Base-by-base conservation (phyloP, 2,329 filamentous ascomycete genomes). In the Claviceps digitariae region DNA sequence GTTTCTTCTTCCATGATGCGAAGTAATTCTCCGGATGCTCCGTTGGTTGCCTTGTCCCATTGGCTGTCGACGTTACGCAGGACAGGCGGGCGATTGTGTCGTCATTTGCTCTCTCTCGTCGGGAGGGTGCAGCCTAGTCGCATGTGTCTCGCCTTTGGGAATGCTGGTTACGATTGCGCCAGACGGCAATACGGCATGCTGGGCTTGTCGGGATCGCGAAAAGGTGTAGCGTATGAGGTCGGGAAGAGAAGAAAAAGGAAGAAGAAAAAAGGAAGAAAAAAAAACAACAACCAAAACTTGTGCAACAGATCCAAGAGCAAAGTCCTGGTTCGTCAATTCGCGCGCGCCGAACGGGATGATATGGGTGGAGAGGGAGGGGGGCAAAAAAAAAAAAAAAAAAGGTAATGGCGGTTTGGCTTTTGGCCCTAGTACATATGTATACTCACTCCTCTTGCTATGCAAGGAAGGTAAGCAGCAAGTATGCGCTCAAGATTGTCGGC, bases 41-140 rank as follows among this genome's bases (percentile, higher is more conserved):
- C 67, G 41, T 23, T n/a, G 36, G 44, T 41, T 25, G 21, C 36
- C 27, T 29, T 1, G 12, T 66, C 62, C 61, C 62, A 65, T 65
- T 65, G 63, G 64, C 46, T 52, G 46, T 52, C 25, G 52, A 57
- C 58, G 63, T 66, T 66, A 65, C 63, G 62, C 63, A 65, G 59
- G 58, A 59, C 56, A 56, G 57, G 58, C 21, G 59, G 59, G 58
- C 56, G 60, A 55, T 56, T 62, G 61, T 61, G 56, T 62, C 60
- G 57, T 64, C 61, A 64, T 64, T 60, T 64, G 61, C 36, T n/a
- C 36, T 27, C 54, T 48, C 51, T 34, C 62, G 62, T 41, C 62
- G 62, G 62, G 59, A 61, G 55, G 59, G 57, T 63, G 62, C 62
- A 64, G 62, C 54, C 54, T 38, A 44, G 48, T 43, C 31, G 34